These are phyloP conservation scores for Candida oleophila DNA, from an alignment of 805 yeast species.

Conservation along the genomic window DNA sequence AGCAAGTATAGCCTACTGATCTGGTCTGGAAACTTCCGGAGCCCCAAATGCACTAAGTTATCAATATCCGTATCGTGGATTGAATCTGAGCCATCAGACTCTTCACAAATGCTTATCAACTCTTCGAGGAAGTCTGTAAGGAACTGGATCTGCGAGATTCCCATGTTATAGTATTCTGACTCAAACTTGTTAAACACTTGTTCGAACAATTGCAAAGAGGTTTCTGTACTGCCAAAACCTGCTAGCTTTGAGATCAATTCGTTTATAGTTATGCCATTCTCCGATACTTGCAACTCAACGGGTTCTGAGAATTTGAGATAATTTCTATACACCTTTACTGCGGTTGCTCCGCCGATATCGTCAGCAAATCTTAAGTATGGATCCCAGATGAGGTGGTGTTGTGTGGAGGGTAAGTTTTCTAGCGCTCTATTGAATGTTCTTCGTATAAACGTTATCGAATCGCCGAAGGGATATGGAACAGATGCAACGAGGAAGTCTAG, in stretches of 20 bases:
- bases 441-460: slow-evolving; percentile 37
- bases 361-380: slow-evolving; percentile 56
- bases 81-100: slow-evolving; percentile 11
- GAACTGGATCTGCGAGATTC: neutral
- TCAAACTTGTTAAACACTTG: slow-evolving; percentile 29
- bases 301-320: slow-evolving; percentile 28
- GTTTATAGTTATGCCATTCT: slow-evolving; percentile 20
- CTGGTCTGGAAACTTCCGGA: slow-evolving; percentile 56
- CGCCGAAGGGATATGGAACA: slow-evolving; percentile 17
- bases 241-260: slow-evolving; percentile 28
- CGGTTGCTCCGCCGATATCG: slow-evolving; percentile 40
- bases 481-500: slow-evolving; percentile 36
- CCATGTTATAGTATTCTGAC: slow-evolving; percentile 4
- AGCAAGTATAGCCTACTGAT: slow-evolving; percentile 46
- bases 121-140: neutral
- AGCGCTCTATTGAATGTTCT: slow-evolving; percentile 50
- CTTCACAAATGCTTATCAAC: neutral
- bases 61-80: slow-evolving; percentile 7
- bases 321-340: slow-evolving; percentile 27
- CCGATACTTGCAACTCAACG: slow-evolving; percentile 7
- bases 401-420: slow-evolving; percentile 45
- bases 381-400: slow-evolving; percentile 46
- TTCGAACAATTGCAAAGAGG: slow-evolving; percentile 27
- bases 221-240: slow-evolving; percentile 24
- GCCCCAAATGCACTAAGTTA: slow-evolving; percentile 11